Percentiles rank a stretch among this genome's conserved stretches.
Evolutionary conservation across 306 rosid genomes (phyloP).

Genomic region (Cucurbita pepo): DNA sequence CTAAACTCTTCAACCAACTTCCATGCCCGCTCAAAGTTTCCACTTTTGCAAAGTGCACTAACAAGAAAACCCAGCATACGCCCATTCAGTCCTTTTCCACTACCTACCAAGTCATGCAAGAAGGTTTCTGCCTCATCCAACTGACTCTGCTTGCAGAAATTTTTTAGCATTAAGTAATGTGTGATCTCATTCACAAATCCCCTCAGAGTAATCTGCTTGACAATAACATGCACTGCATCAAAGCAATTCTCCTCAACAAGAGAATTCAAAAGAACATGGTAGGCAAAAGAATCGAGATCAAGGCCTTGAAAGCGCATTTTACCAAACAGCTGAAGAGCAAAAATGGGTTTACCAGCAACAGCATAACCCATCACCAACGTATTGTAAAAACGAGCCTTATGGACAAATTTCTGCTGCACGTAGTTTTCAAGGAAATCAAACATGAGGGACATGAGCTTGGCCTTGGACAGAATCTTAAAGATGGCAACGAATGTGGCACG

Average conservation of each 20-base stretch:
- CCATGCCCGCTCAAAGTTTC: constrained; percentile 29
- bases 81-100: constrained; percentile 25
- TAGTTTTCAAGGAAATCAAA: constrained; percentile 32
- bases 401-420: not conserved
- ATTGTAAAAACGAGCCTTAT: constrained; percentile 26
- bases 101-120: constrained; percentile 15
- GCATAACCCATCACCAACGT: constrained; percentile 68
- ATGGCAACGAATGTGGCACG: constrained; percentile 42
- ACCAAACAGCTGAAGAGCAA: constrained; percentile 53
- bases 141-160: constrained; percentile 31
- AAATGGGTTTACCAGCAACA: constrained; percentile 44
- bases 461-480: constrained; percentile 40
- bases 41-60: constrained; percentile 32
- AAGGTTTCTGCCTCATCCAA: constrained; percentile 45
- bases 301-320: constrained; percentile 57
- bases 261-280: constrained; percentile 48
- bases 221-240: constrained; percentile 28
- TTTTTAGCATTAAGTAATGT: constrained; percentile 21
- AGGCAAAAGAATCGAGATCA: constrained; percentile 38
- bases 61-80: constrained; percentile 23
- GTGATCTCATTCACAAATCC: constrained; percentile 39
- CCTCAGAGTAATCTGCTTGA: constrained; percentile 31
- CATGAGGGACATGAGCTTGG: constrained; percentile 31
- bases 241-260: constrained; percentile 33
- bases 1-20: constrained; percentile 34